Conservation (phyloP, 177 flowering plant species). For the Vitis hybrid region DNA sequence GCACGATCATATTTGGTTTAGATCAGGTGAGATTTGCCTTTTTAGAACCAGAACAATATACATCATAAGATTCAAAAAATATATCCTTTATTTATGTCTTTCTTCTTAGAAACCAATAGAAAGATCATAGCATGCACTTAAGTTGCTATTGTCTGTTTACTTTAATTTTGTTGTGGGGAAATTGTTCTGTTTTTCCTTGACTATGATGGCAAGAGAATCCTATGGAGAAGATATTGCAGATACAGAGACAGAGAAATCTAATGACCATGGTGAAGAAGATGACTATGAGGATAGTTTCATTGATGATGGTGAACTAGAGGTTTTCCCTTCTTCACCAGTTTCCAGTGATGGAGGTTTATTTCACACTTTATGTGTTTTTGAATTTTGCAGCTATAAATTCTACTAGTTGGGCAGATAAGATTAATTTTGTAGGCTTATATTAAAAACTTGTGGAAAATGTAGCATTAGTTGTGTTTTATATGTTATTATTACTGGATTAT, state of each 20-base stretch:
- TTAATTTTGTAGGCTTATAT: no score
- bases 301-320: constrained; percentile 39
- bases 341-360: constrained; percentile 31
- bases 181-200: constrained; percentile 20
- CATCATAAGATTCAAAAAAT: no score
- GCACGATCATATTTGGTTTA: no score
- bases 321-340: constrained; percentile 30
- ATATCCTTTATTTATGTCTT: no score
- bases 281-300: constrained; percentile 62
- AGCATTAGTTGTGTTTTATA: no score
- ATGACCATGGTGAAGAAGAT: constrained; percentile 34
- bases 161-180: not conserved
- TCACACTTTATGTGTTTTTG: not conserved
- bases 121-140: not conserved
- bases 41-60: no score
- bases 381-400: no score
- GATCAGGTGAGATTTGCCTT: no score
- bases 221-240: constrained; percentile 62
- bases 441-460: no score
- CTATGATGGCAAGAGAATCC: constrained; percentile 37
- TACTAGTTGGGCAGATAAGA: no score
- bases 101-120: no score
- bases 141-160: not conserved
- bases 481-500: no score
- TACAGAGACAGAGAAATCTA: constrained; percentile 40